Conservation (phyloP, 768 basidiomycete genomes). For the Hortiboletus campestris region DNA sequence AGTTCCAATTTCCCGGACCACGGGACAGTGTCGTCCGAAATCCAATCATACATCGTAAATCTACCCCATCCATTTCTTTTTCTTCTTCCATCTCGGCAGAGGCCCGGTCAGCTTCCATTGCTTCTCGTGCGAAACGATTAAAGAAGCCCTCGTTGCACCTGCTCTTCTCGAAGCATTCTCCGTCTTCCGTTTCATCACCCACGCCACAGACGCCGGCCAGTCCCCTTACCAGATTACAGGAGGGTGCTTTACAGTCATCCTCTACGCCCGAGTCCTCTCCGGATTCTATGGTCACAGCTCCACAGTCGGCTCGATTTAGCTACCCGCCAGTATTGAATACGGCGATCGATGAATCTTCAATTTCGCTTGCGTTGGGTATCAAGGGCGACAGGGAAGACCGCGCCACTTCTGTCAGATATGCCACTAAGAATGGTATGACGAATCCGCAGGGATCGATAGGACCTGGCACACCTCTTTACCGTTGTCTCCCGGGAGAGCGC, state of each 20-base stretch:
- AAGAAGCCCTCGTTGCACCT: slow-evolving; percentile 72
- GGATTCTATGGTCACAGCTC: slow-evolving; percentile 55
- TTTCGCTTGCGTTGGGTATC: slow-evolving; percentile 36
- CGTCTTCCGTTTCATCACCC: slow-evolving; percentile 42
- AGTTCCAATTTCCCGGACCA: slow-evolving; percentile 48
- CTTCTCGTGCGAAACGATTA: slow-evolving; percentile 35
- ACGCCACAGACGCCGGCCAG: slow-evolving; percentile 26
- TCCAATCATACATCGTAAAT: slow-evolving; percentile 36
- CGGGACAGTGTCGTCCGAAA: slow-evolving; percentile 31
- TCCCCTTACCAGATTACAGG: slow-evolving; percentile 13
- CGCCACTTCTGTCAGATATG: slow-evolving; percentile 10
- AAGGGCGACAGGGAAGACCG: slow-evolving; percentile 29
- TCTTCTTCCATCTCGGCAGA: slow-evolving; percentile 31
- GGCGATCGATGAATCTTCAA: slow-evolving; percentile 55
- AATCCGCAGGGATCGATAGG: slow-evolving; percentile 22
- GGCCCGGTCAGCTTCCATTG: slow-evolving; percentile 37
- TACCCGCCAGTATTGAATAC: slow-evolving; percentile 60
- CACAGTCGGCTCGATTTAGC: slow-evolving; percentile 45
- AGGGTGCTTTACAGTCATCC: slow-evolving; percentile 24
- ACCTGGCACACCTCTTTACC: background rate
- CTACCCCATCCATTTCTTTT: slow-evolving; percentile 34
- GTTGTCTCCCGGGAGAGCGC: slow-evolving; percentile 20
- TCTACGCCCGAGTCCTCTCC: slow-evolving; percentile 34
- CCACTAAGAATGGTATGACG: slow-evolving; percentile 6
- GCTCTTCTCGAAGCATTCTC: slow-evolving; percentile 64